These are phyloP conservation scores for Ceratobasidium theobromae DNA, from an alignment of 1,284 basidiomycete genomes.

Conservation along the genomic window DNA sequence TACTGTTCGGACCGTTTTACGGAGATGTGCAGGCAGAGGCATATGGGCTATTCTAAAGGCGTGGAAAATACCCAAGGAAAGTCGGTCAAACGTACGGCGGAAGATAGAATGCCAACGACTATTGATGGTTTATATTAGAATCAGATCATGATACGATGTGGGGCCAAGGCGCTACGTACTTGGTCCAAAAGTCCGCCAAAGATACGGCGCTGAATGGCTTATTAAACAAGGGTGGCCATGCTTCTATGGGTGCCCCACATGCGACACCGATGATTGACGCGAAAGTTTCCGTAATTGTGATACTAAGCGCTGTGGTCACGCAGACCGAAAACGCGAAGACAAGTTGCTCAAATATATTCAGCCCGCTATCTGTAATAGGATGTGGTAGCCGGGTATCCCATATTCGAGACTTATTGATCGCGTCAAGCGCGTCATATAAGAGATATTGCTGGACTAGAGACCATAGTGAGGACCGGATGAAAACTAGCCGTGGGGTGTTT, in stretches of 20 bases:
- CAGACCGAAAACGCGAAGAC: neutral
- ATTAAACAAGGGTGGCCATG: constrained; percentile 33
- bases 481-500: neutral
- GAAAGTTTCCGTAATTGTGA: neutral
- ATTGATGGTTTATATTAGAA: neutral
- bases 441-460: constrained; percentile 30
- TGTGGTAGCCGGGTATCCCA: no score
- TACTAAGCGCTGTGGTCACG: neutral
- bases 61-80: neutral
- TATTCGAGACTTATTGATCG: constrained; percentile 14
- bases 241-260: constrained; percentile 21
- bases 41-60: neutral
- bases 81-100: constrained; percentile 25
- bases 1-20: neutral
- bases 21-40: neutral
- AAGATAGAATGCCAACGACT: constrained; percentile 35
- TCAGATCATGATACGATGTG: neutral
- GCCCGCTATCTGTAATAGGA: constrained; percentile 4
- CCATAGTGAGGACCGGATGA: neutral
- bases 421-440: constrained; percentile 33
- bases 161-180: neutral
- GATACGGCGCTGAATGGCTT: constrained; percentile 13
- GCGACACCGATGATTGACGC: constrained; percentile 9
- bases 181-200: constrained; percentile 33
- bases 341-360: constrained; percentile 22